Evolutionary conservation across 2,329 filamentous ascomycete species (phyloP).

Genomic region (Monilinia fructicola): DNA sequence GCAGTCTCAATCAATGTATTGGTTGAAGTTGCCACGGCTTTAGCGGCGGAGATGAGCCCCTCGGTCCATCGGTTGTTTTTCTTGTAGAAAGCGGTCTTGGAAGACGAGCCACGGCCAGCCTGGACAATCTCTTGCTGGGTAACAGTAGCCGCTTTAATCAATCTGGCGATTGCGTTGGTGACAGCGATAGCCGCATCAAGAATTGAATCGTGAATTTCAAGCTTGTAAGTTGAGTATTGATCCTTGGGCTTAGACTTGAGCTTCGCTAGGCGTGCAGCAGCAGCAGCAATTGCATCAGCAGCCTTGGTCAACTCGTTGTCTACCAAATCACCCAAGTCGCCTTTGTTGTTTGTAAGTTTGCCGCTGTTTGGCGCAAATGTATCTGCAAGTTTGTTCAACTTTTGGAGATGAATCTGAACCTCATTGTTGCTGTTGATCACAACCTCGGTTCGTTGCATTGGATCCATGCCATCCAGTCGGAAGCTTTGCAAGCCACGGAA

Average conservation of each 20-base stretch:
- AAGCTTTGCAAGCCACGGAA: conserved; percentile 94
- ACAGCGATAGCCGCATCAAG: conserved; percentile 90
- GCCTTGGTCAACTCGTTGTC: conserved; percentile 90
- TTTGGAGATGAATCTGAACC: conserved; percentile 90
- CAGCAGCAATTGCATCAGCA: conserved; percentile 91
- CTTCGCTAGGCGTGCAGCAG: conserved; percentile 83
- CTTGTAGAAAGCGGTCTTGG: conserved; percentile 95
- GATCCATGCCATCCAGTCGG: conserved; percentile 84
- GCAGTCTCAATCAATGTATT: conserved; percentile 98
- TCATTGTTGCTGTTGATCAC: conserved; percentile 98
- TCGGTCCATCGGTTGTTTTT: conserved; percentile 99
- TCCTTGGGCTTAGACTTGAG: conserved; percentile 96
- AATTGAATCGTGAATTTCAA: conserved; percentile 94
- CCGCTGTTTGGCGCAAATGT: conserved; percentile 83
- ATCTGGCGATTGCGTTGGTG: conserved; percentile 86
- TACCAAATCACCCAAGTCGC: conserved; percentile 89
- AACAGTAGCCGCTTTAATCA: conserved; percentile 91
- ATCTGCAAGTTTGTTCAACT: conserved; percentile 89
- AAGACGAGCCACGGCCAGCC: conserved; percentile 83
- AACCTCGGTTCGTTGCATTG: conserved; percentile 90
- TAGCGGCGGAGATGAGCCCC: conserved; percentile 93
- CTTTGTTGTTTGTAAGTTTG: conserved; percentile 74
- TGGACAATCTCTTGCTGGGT: conserved; percentile 97
- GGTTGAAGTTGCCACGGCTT: conserved; percentile 89
- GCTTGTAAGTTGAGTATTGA: conserved; percentile 91